Conservation (phyloP, 805 yeast genomes). For the Candida maesae region DNA sequence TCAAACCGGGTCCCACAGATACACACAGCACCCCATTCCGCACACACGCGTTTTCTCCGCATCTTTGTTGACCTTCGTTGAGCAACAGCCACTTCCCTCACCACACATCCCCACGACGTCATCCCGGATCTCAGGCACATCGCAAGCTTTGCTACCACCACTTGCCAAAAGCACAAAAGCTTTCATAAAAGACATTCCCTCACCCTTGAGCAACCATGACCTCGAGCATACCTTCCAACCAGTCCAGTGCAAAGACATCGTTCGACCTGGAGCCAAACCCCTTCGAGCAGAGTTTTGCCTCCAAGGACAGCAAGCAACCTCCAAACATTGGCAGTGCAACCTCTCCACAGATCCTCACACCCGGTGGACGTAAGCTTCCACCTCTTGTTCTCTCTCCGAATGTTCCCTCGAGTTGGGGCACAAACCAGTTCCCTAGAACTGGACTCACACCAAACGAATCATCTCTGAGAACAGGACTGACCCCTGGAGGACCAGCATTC, state of each 20-base stretch:
- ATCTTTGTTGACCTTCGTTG: too few relatives aligned
- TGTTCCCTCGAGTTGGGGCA: conserved; percentile 23
- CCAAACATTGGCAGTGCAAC: conserved; percentile 31
- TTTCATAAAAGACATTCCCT: too few relatives aligned
- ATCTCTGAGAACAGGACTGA: conserved; percentile 63
- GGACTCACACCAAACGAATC: conserved; percentile 80
- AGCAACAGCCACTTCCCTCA: too few relatives aligned
- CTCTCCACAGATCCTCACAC: conserved; percentile 49
- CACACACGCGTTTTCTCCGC: too few relatives aligned
- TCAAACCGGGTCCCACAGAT: too few relatives aligned
- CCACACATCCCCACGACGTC: background rate
- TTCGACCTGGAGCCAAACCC: conserved; percentile 91
- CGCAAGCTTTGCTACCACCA: too few relatives aligned
- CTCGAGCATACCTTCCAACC: conserved; percentile 2
- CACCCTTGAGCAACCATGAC: too few relatives aligned
- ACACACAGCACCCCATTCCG: too few relatives aligned
- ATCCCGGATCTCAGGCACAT: too few relatives aligned
- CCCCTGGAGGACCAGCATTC: conserved; percentile 55
- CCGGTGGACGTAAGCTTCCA: conserved; percentile 55
- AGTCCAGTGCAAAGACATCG: conserved; percentile 29
- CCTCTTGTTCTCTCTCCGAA: conserved; percentile 35
- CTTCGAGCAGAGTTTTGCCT: conserved; percentile 91
- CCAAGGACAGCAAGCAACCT: conserved; percentile 38
- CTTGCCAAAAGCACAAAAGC: too few relatives aligned
- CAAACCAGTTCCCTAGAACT: conserved; percentile 33